Evolutionary conservation across 305 asterid species (phyloP).

Genomic region (Caryopteris hybrid): DNA sequence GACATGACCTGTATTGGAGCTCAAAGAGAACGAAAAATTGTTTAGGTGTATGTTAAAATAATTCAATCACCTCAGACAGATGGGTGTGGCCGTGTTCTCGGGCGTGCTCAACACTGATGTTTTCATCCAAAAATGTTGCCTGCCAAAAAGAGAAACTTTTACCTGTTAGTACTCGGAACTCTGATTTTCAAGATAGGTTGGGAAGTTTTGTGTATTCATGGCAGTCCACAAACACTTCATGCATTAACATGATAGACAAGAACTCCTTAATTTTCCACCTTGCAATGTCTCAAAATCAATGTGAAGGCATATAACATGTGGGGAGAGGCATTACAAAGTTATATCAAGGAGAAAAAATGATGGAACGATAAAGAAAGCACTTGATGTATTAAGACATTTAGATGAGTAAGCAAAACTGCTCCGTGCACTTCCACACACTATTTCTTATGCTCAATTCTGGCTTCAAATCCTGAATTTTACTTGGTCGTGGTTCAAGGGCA

Average conservation of each 20-base stretch:
- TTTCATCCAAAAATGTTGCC: conserved; percentile 96
- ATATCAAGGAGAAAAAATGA: not conserved
- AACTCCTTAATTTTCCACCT: not conserved
- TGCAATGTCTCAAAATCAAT: not conserved
- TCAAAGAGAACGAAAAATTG: not conserved
- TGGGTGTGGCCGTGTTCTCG: conserved; percentile 95
- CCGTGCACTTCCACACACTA: not conserved
- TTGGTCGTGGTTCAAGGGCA: not conserved
- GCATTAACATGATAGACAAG: not conserved
- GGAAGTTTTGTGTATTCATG: not conserved
- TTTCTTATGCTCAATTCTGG: not conserved
- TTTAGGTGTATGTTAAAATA: not conserved
- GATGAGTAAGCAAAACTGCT: not conserved
- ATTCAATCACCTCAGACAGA: conserved; percentile 60
- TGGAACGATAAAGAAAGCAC: not conserved
- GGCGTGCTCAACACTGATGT: conserved; percentile 66
- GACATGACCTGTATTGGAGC: not conserved
- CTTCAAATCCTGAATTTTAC: not conserved
- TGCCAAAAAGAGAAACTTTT: conserved; percentile 29
- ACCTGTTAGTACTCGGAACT: not conserved
- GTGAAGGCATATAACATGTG: not conserved
- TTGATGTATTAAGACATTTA: not conserved
- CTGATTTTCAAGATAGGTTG: not conserved
- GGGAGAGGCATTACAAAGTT: not conserved
- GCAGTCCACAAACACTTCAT: not conserved